These are phyloP conservation scores for Xerocomellus chrysenteron DNA, from an alignment of 768 basidiomycete genomes.

Conservation along the genomic window DNA sequence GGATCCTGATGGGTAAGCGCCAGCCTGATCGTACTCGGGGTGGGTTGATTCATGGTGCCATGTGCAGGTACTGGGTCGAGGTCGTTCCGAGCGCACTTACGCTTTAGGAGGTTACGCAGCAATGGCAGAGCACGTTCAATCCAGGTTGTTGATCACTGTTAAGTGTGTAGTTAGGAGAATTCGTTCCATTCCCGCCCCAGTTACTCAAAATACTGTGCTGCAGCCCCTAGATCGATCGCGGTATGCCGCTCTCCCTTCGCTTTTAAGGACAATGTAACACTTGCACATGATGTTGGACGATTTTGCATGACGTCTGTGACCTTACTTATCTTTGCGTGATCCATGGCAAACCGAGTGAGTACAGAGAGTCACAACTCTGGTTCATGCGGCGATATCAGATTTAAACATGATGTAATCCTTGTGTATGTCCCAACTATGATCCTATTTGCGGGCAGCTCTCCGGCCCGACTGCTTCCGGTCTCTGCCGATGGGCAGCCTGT, in stretches of 20 bases:
- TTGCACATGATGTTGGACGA: too few relatives aligned
- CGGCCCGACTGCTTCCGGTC: too few relatives aligned
- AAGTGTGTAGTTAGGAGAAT: not conserved
- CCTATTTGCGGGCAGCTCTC: too few relatives aligned
- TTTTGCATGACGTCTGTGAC: too few relatives aligned
- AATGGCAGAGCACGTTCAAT: not conserved
- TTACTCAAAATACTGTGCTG: not conserved
- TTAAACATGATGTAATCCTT: too few relatives aligned
- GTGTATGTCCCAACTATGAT: too few relatives aligned
- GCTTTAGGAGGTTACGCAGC: slow-evolving; percentile 16
- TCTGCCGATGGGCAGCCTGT: too few relatives aligned
- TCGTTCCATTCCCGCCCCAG: not conserved
- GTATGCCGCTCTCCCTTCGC: not conserved
- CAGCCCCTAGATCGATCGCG: too few relatives aligned
- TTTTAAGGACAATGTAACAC: too few relatives aligned
- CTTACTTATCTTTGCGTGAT: not conserved
- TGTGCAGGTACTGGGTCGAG: slow-evolving; percentile 60
- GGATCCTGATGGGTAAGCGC: slow-evolving; percentile 74
- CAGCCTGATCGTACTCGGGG: not conserved
- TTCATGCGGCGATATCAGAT: not conserved
- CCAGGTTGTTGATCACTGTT: slow-evolving; percentile 1
- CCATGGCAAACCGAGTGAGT: not conserved
- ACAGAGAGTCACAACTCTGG: not conserved
- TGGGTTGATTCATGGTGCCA: not conserved
- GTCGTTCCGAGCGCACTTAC: slow-evolving; percentile 40